A percentile compares a stretch with the other conserved stretches of the same genome.
These are phyloP conservation scores for Cryphonectria nitschkei DNA, from an alignment of 2,329 filamentous ascomycete species.

Conservation along the genomic window DNA sequence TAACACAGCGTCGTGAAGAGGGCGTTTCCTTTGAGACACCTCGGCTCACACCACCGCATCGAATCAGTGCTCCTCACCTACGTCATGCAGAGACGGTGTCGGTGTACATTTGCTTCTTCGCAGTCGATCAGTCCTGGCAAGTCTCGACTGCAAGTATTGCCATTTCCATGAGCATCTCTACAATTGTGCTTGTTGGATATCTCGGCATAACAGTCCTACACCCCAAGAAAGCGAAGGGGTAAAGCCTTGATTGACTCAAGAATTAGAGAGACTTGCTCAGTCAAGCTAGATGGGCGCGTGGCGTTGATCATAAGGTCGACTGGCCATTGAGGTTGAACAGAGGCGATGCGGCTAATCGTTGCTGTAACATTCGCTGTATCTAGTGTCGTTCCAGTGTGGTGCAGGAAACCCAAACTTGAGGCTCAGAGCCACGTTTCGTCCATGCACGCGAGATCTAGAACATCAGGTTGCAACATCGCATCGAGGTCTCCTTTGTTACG, in stretches of 20 bases:
- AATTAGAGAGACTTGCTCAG: not conserved
- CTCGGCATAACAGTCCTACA: not conserved
- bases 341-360: not conserved
- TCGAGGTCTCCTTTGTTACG: not conserved
- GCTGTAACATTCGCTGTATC: not conserved
- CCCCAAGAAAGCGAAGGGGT: too few species aligned
- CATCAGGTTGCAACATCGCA: not conserved
- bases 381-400: not conserved
- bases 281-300: not conserved
- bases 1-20: not conserved
- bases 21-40: not conserved
- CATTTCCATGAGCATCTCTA: too few species aligned
- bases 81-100: not conserved
- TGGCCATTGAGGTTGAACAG: not conserved
- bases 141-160: not conserved
- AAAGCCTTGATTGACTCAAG: too few species aligned
- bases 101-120: not conserved
- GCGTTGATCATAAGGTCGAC: not conserved
- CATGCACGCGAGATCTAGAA: not conserved
- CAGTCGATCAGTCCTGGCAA: not conserved
- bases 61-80: not conserved
- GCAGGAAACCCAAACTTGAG: not conserved
- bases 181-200: not conserved
- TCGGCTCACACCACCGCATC: not conserved
- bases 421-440: slow-evolving; percentile 9